phyloP scores from a whole-genome alignment of 2,329 filamentous ascomycete genomes.

The Hypoxylon sp. region DNA sequence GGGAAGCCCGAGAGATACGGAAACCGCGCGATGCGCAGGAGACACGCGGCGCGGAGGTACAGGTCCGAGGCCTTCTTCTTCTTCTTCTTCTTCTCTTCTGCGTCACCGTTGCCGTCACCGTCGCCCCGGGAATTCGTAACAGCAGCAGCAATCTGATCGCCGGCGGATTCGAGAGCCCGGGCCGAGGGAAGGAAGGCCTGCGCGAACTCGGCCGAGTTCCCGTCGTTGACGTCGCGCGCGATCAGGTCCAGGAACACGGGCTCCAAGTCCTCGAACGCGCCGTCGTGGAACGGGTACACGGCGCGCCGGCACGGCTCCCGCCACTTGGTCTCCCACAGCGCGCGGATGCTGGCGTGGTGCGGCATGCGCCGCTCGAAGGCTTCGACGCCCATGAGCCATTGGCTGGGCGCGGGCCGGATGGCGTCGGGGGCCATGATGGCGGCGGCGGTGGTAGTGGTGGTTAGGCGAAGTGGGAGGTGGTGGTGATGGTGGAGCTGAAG shows the following conservation, averaged over 20 bases:
- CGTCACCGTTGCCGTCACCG: conserved; percentile 54
- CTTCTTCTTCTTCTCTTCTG: too few relatives aligned
- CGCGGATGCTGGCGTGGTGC: conserved; percentile 67
- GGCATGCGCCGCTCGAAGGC: conserved; percentile 57
- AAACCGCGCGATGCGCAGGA: conserved; percentile 79
- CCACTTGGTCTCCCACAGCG: conserved; percentile 81
- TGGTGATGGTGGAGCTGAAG: conserved; percentile 18
- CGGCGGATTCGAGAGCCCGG: conserved; percentile 62
- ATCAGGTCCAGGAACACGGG: conserved; percentile 73
- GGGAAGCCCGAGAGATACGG: conserved; percentile 61
- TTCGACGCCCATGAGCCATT: conserved; percentile 56
- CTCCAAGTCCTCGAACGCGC: conserved; percentile 71
- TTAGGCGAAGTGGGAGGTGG: conserved; percentile 8
- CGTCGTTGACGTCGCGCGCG: conserved; percentile 68
- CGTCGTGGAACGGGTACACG: conserved; percentile 80
- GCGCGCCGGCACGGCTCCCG: conserved; percentile 69
- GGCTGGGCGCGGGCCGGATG: conserved; percentile 34
- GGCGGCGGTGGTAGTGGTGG: too few relatives aligned
- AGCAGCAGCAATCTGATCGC: conserved; percentile 57
- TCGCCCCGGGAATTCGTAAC: too few relatives aligned
- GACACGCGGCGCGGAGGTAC: conserved; percentile 74
- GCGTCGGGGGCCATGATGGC: conserved; percentile 21
- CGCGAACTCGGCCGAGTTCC: conserved; percentile 72
- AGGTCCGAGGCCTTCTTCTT: conserved; percentile 68
- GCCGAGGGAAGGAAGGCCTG: conserved; percentile 69